Evolutionary conservation across 2,329 filamentous ascomycete genomes (phyloP).

Genomic region (Aureobasidium musti): DNA sequence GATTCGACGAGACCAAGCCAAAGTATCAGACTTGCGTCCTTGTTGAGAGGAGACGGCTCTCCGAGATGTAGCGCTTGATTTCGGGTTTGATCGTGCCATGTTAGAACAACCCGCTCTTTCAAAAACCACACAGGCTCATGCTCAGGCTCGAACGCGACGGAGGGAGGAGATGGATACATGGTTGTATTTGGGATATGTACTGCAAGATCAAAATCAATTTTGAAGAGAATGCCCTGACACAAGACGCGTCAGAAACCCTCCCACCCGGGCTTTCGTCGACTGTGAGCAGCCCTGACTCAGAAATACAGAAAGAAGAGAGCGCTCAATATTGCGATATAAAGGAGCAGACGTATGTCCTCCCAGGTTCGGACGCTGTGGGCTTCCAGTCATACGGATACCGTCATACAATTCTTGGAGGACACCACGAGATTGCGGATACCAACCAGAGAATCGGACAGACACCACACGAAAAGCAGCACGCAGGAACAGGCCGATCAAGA

Average conservation of each 20-base stretch:
- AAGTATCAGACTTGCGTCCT: slow-evolving; percentile 8
- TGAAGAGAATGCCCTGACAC: slow-evolving; percentile 24
- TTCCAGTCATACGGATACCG: slow-evolving; percentile 21
- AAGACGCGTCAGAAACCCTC: slow-evolving; percentile 26
- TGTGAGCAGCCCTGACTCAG: slow-evolving; percentile 29
- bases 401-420: slow-evolving; percentile 23
- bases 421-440: slow-evolving; percentile 18
- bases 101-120: slow-evolving; percentile 17
- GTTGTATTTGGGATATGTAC: slow-evolving; percentile 3
- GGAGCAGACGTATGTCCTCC: neutral
- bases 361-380: slow-evolving; percentile 14
- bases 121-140: slow-evolving; percentile 9
- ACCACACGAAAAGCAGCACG: slow-evolving; percentile 22
- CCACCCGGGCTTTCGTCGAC: slow-evolving; percentile 27
- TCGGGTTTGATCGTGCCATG: neutral
- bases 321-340: neutral
- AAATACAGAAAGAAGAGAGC: neutral
- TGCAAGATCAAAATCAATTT: neutral
- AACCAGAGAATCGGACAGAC: slow-evolving; percentile 8
- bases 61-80: slow-evolving; percentile 7
- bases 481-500: neutral
- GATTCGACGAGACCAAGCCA: slow-evolving; percentile 8
- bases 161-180: slow-evolving; percentile 4
- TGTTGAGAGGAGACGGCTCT: slow-evolving; percentile 20
- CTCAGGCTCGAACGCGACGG: slow-evolving; percentile 3